Evolutionary conservation across 2,329 filamentous ascomycete species (phyloP).

Genomic region (Nemania sp.): DNA sequence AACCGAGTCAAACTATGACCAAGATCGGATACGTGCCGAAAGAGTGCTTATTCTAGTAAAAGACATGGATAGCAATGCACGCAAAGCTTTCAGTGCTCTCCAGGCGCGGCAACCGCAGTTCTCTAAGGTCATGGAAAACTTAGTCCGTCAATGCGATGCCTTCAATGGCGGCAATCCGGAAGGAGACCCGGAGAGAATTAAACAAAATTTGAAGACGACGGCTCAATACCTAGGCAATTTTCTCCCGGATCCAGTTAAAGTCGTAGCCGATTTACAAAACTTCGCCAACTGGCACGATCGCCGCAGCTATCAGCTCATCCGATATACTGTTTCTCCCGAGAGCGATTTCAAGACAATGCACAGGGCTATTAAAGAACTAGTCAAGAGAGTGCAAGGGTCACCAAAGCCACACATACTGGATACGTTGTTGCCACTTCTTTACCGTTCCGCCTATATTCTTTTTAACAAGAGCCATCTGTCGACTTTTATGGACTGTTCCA

Average conservation of each 20-base stretch:
- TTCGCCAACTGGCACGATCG: slow-evolving; percentile 92
- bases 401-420: slow-evolving; percentile 70
- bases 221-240: slow-evolving; percentile 73
- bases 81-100: slow-evolving; percentile 85
- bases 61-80: slow-evolving; percentile 75
- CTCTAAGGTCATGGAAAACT: slow-evolving; percentile 72
- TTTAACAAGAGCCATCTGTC: slow-evolving; percentile 95
- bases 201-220: slow-evolving; percentile 70
- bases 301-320: slow-evolving; percentile 84
- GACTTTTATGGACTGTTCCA: slow-evolving; percentile 84
- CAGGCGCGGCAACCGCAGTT: slow-evolving; percentile 77
- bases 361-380: slow-evolving; percentile 87
- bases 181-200: slow-evolving; percentile 69
- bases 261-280: slow-evolving; percentile 78
- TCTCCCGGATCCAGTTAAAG: slow-evolving; percentile 74
- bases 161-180: slow-evolving; percentile 87
- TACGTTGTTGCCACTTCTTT: slow-evolving; percentile 79
- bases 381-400: slow-evolving; percentile 75
- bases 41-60: slow-evolving; percentile 81
- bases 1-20: slow-evolving; percentile 56
- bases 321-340: slow-evolving; percentile 80
- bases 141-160: slow-evolving; percentile 81
- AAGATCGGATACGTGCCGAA: slow-evolving; percentile 79
- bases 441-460: slow-evolving; percentile 79
- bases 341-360: slow-evolving; percentile 91